A percentile compares a stretch with the other conserved stretches of the same genome.
These are phyloP conservation scores for Suillus paluster DNA, from an alignment of 768 basidiomycete species.

Conservation along the genomic window DNA sequence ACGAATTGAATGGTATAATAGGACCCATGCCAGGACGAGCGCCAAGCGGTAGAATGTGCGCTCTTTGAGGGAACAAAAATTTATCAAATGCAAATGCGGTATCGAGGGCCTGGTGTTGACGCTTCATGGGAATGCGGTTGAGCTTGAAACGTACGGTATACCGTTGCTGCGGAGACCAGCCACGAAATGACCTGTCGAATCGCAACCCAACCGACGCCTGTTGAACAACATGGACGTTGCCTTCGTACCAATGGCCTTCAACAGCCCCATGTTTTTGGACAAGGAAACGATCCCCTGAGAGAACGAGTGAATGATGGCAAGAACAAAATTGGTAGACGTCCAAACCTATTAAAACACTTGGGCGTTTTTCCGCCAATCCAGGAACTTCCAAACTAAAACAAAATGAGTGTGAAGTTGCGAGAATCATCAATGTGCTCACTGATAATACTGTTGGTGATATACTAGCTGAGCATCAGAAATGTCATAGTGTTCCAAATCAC, in stretches of 20 bases:
- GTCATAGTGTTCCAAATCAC: conserved; percentile 43
- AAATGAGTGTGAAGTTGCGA: not conserved
- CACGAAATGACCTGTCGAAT: conserved; percentile 49
- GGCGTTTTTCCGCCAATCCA: conserved; percentile 61
- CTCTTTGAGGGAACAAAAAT: conserved; percentile 49
- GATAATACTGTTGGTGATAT: conserved; percentile 34
- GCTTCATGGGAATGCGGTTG: conserved; percentile 54
- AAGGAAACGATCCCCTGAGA: conserved; percentile 35
- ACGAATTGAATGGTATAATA: conserved; percentile 42
- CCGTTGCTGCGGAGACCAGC: conserved; percentile 23
- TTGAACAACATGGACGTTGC: conserved; percentile 53
- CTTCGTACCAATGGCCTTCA: conserved; percentile 37
- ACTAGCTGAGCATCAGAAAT: conserved; percentile 35
- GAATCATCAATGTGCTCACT: conserved; percentile 23
- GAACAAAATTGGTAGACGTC: conserved; percentile 36
- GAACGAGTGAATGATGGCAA: not conserved
- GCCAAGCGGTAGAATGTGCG: conserved; percentile 10
- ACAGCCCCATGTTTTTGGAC: conserved; percentile 22
- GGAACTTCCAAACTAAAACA: conserved; percentile 50
- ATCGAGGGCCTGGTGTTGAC: conserved; percentile 58
- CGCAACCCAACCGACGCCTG: conserved; percentile 47
- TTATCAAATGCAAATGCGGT: conserved; percentile 43
- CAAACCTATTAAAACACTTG: conserved; percentile 60
- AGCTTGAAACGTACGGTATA: conserved; percentile 61
- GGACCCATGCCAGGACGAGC: not conserved